These are phyloP conservation scores for Aspergillus egyptiacus DNA, from an alignment of 495 filamentous ascomycete genomes.

Conservation along the genomic window DNA sequence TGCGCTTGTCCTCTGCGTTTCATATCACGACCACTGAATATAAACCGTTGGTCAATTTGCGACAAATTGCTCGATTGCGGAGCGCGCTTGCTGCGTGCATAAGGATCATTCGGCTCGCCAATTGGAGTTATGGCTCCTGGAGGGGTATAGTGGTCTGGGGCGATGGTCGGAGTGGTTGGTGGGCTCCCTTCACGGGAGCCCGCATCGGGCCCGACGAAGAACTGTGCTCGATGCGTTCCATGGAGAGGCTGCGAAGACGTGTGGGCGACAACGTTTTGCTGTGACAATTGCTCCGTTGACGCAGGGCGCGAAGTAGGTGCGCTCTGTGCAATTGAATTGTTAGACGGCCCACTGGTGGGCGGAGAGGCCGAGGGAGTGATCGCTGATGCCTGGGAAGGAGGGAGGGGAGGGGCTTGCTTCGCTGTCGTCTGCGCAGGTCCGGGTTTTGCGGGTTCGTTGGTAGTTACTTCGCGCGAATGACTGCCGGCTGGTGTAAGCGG, in stretches of 20 bases:
- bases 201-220: slow-evolving; percentile 64
- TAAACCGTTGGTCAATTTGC: slow-evolving; percentile 75
- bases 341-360: slow-evolving; percentile 27
- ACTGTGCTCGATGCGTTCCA: slow-evolving; percentile 56
- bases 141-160: slow-evolving; percentile 53
- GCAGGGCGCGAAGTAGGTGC: slow-evolving; percentile 40
- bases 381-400: slow-evolving; percentile 54
- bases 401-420: slow-evolving; percentile 37
- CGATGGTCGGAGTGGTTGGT: slow-evolving; percentile 49
- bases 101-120: slow-evolving; percentile 82
- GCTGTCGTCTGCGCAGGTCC: slow-evolving; percentile 24
- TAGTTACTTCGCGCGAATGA: slow-evolving; percentile 44
- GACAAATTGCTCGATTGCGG: slow-evolving; percentile 63
- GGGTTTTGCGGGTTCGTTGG: slow-evolving; percentile 19
- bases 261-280: slow-evolving; percentile 36
- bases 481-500: slow-evolving; percentile 83
- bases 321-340: slow-evolving; percentile 28
- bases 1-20: slow-evolving; percentile 36
- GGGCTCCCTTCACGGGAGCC: slow-evolving; percentile 47
- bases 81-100: slow-evolving; percentile 73
- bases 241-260: slow-evolving; percentile 29
- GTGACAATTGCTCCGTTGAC: slow-evolving; percentile 39
- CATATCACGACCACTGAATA: slow-evolving; percentile 63
- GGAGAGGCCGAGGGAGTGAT: slow-evolving; percentile 45
- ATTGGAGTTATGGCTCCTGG: slow-evolving; percentile 67